Evolutionary conservation across 2,329 filamentous ascomycete genomes (phyloP).

Genomic region (Fusarium humuli): DNA sequence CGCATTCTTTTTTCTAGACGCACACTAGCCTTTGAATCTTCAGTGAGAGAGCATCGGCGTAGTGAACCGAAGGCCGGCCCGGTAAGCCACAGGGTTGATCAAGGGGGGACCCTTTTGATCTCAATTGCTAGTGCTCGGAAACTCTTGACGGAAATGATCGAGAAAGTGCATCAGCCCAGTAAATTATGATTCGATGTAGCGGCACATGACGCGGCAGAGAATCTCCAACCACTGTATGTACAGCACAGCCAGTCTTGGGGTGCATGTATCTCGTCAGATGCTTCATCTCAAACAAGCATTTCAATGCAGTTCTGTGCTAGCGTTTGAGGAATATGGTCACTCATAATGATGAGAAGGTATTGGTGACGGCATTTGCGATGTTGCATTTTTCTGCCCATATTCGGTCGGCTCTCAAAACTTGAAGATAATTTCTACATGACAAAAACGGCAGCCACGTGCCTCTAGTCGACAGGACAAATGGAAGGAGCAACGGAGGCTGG

Average conservation of each 20-base stretch:
- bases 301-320: not conserved
- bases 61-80: constrained; percentile 32
- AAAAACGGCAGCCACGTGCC: constrained; percentile 5
- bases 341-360: not conserved
- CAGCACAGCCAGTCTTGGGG: not conserved
- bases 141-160: constrained; percentile 25
- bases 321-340: not conserved
- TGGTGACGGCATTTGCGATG: constrained; percentile 5
- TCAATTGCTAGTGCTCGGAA: constrained; percentile 12
- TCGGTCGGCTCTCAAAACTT: constrained; percentile 10
- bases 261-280: constrained; percentile 11
- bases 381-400: not conserved
- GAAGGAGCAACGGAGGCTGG: constrained; percentile 1
- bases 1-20: constrained; percentile 19
- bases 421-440: not conserved
- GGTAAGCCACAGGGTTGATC: constrained; percentile 22
- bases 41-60: constrained; percentile 23
- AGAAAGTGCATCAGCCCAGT: constrained; percentile 27
- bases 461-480: not conserved
- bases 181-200: constrained; percentile 31
- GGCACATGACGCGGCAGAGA: constrained; percentile 32
- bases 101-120: constrained; percentile 24
- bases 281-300: constrained; percentile 5
- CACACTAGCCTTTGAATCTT: constrained; percentile 25
- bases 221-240: not conserved